A percentile compares a stretch with the other conserved stretches of the same genome.
Conservation (phyloP, 257 asterid genomes). For the Leonotis leonurus region DNA sequence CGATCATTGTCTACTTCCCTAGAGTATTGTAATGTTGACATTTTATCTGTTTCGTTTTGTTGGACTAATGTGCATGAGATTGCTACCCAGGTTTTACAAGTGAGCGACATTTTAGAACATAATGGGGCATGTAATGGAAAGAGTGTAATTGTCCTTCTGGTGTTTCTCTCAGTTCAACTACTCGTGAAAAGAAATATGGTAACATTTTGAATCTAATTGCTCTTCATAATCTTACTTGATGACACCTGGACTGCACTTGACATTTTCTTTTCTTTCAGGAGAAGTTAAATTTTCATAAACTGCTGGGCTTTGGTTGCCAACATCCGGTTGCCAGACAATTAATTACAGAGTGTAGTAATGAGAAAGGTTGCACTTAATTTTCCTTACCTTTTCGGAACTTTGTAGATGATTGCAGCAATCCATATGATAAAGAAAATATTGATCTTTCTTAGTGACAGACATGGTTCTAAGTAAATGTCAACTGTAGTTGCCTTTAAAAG, state of each 20-base stretch:
- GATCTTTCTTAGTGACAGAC: not conserved
- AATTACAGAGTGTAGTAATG: constrained; percentile 41
- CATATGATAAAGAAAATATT: not conserved
- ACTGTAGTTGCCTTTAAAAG: too few species aligned
- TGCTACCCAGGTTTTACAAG: constrained; percentile 78
- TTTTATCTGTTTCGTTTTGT: constrained; percentile 9
- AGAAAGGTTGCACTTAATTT: constrained; percentile 42
- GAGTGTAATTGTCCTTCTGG: constrained; percentile 82
- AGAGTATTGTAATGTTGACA: constrained; percentile 3
- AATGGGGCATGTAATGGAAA: constrained; percentile 83
- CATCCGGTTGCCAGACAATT: constrained; percentile 39
- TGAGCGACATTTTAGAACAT: constrained; percentile 87
- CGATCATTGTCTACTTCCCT: not conserved
- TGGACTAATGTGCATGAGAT: constrained; percentile 19
- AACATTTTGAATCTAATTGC: constrained; percentile 15
- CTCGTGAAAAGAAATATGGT: constrained; percentile 89
- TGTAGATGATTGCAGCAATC: not conserved
- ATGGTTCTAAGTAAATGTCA: not conserved
- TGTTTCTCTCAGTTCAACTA: constrained; percentile 84
- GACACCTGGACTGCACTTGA: constrained; percentile 14
- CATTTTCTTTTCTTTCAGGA: constrained; percentile 45
- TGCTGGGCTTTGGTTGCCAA: constrained; percentile 69
- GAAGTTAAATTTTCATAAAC: constrained; percentile 77
- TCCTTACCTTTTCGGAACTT: constrained; percentile 1
- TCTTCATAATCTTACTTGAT: constrained; percentile 1